phyloP scores from a whole-genome alignment of 768 basidiomycete genomes.

The Mycena latifolia region DNA sequence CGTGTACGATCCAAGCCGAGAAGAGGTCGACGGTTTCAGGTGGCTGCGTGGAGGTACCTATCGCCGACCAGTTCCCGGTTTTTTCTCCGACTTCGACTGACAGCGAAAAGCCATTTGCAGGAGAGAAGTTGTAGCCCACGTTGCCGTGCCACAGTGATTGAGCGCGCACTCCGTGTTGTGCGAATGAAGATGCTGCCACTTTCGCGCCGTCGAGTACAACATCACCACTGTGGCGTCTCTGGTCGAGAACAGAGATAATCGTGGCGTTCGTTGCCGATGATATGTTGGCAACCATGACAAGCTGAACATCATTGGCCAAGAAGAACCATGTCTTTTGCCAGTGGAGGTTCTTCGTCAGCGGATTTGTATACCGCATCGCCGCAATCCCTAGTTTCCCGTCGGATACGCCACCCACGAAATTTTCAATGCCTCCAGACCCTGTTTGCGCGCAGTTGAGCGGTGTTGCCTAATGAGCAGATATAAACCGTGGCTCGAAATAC shows the following conservation, averaged over 20 bases:
- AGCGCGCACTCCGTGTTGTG: slow-evolving; percentile 20
- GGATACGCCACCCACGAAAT: slow-evolving; percentile 77
- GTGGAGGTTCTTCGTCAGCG: slow-evolving; percentile 61
- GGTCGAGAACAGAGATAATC: slow-evolving; percentile 77
- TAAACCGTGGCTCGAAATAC: neutral
- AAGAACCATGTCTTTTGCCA: slow-evolving; percentile 86
- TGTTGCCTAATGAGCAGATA: slow-evolving; percentile 46
- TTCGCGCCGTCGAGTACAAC: slow-evolving; percentile 57
- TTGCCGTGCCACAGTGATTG: slow-evolving; percentile 72
- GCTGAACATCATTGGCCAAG: slow-evolving; percentile 71
- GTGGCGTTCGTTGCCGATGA: slow-evolving; percentile 58
- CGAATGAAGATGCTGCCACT: slow-evolving; percentile 22
- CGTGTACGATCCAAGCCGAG: slow-evolving; percentile 69
- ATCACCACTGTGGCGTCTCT: slow-evolving; percentile 59
- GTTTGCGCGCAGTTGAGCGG: slow-evolving; percentile 61
- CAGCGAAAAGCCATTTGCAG: slow-evolving; percentile 51
- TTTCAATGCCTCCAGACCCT: slow-evolving; percentile 58
- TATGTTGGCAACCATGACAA: slow-evolving; percentile 70
- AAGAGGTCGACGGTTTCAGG: slow-evolving; percentile 72
- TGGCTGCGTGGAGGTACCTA: slow-evolving; percentile 74
- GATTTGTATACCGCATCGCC: slow-evolving; percentile 78
- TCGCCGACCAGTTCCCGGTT: slow-evolving; percentile 70
- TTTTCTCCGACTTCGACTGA: slow-evolving; percentile 58
- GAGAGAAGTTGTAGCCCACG: slow-evolving; percentile 70
- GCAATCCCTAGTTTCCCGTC: slow-evolving; percentile 67